These are phyloP conservation scores for Botryotinia calthae DNA, from an alignment of 2,329 filamentous ascomycete genomes.

Conservation along the genomic window DNA sequence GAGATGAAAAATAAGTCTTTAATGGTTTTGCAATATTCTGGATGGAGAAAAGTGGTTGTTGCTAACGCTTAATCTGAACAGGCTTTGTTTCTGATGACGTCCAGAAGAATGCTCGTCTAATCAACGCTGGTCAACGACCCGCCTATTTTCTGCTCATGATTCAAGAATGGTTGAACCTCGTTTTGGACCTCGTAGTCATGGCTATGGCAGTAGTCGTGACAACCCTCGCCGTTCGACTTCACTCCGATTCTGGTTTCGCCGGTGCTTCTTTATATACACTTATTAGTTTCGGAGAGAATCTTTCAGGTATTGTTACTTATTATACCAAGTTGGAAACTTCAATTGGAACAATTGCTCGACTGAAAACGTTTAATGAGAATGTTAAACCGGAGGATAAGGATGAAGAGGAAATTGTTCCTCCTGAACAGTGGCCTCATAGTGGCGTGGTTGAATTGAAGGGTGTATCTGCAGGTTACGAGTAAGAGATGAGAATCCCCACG, in stretches of 20 bases:
- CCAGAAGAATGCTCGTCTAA: slow-evolving; percentile 42
- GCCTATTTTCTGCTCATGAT: slow-evolving; percentile 56
- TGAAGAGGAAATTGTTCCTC: background rate
- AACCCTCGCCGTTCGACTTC: background rate
- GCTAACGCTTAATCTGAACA: background rate
- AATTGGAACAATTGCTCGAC: background rate
- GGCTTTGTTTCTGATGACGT: slow-evolving; percentile 13
- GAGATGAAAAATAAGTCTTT: background rate
- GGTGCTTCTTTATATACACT: background rate
- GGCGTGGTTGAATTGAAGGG: background rate
- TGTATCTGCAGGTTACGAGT: background rate
- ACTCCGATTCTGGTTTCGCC: background rate
- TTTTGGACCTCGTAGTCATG: slow-evolving; percentile 30
- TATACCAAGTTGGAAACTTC: background rate
- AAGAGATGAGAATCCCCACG: background rate
- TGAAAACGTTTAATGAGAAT: background rate
- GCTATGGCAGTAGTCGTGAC: slow-evolving; percentile 21
- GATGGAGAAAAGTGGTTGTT: background rate
- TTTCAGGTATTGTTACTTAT: background rate
- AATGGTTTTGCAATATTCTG: background rate
- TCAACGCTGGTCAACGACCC: slow-evolving; percentile 55
- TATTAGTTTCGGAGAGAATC: background rate
- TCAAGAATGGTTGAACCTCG: slow-evolving; percentile 55
- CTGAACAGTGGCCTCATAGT: background rate
- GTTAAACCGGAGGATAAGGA: background rate